phyloP scores from a whole-genome alignment of 2,329 filamentous ascomycete genomes.

The Paraphoma chrysanthemicola region DNA sequence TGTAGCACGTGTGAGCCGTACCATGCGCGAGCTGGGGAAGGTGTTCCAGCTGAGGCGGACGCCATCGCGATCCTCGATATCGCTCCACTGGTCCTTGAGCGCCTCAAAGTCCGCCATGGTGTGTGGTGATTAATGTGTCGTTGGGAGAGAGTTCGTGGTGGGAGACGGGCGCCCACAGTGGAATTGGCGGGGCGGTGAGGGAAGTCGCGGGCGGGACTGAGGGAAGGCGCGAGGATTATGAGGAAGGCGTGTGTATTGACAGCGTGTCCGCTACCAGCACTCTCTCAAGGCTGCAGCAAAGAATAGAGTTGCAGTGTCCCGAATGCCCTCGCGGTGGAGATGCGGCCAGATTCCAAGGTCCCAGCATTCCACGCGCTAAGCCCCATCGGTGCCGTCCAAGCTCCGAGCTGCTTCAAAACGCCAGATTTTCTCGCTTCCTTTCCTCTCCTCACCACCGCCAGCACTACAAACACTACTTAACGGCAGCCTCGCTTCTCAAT shows the following conservation, averaged over 20 bases:
- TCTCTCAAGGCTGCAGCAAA: conserved; percentile 16
- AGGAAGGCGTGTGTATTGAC: conserved; percentile 11
- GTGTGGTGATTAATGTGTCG: conserved; percentile 17
- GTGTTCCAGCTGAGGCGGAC: conserved; percentile 98
- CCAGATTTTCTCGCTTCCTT: conserved; percentile 45
- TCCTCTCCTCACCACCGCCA: conserved; percentile 59
- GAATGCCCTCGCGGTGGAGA: conserved; percentile 27
- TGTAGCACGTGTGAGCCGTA: conserved; percentile 26
- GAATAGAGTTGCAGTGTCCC: conserved; percentile 31
- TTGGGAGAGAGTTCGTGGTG: conserved; percentile 35
- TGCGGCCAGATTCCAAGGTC: conserved; percentile 42
- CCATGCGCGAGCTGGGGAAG: conserved; percentile 97
- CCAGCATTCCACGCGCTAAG: conserved; percentile 21
- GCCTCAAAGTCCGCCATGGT: conserved; percentile 86
- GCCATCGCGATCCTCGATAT: conserved; percentile 95
- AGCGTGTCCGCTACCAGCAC: conserved; percentile 16
- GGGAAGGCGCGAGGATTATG: conserved; percentile 4
- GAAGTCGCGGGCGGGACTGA: conserved; percentile 9
- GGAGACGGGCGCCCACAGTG: conserved; percentile 36
- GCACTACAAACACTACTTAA: conserved; percentile 66
- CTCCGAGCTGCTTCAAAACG: conserved; percentile 33
- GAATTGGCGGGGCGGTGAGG: conserved; percentile 35
- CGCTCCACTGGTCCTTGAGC: conserved; percentile 94
- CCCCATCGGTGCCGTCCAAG: conserved; percentile 18
- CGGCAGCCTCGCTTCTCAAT: conserved; percentile 60